Evolutionary conservation across 176 grass and related monocot species (phyloP).

Genomic region (Oryza coarctata): DNA sequence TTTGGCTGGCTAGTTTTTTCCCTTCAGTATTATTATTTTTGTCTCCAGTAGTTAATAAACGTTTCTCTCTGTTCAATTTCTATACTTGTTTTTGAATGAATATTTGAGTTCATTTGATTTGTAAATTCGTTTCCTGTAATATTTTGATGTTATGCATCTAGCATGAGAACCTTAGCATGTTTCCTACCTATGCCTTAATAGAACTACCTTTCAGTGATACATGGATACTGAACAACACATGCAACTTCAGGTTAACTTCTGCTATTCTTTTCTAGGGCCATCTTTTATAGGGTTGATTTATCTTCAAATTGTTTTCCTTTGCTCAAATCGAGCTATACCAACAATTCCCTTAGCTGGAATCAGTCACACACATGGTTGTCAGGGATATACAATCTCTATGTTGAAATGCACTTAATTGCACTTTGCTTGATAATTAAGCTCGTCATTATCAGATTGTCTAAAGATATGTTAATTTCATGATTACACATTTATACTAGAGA

Average conservation of each 20-base stretch:
- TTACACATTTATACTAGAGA: not conserved
- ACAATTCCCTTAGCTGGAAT: not conserved
- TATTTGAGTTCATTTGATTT: not conserved
- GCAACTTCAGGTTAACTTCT: not conserved
- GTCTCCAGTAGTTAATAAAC: not conserved
- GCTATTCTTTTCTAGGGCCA: not conserved
- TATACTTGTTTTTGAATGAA: constrained; percentile 1
- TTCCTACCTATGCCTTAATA: not conserved
- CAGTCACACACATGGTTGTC: not conserved
- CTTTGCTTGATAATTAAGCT: constrained; percentile 11
- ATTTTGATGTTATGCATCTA: not conserved
- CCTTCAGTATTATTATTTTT: not conserved
- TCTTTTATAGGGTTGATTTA: not conserved
- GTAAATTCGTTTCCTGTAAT: constrained; percentile 6
- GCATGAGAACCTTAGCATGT: not conserved
- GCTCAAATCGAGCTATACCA: not conserved
- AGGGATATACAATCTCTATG: not conserved
- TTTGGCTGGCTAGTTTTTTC: constrained; percentile 8
- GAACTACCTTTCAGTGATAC: not conserved
- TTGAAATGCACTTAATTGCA: not conserved
- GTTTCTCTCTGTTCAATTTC: constrained; percentile 11
- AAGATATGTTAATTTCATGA: constrained; percentile 1
- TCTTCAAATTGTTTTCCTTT: not conserved
- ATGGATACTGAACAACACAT: not conserved
- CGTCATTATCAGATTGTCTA: not conserved